phyloP scores from a whole-genome alignment of 2,329 filamentous ascomycete species.

The Colletotrichum tropicale region DNA sequence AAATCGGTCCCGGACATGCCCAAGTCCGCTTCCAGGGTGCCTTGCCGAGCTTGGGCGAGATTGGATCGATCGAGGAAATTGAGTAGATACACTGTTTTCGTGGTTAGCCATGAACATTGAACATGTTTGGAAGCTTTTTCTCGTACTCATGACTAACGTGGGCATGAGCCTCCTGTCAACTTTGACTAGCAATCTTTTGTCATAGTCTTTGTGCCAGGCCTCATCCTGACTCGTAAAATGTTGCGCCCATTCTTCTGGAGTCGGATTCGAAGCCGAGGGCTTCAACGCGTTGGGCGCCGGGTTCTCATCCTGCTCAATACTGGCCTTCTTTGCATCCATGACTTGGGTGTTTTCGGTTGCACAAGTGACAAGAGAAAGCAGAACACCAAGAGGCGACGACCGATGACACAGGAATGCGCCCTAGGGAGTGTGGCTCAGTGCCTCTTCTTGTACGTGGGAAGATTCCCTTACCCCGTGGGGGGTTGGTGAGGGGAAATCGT shows the following conservation, averaged over 20 bases:
- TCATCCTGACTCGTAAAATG: conserved; percentile 3
- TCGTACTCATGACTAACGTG: conserved; percentile 46
- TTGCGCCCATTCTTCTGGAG: conserved; percentile 11
- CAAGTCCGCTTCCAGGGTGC: conserved; percentile 57
- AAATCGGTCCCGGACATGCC: conserved; percentile 61
- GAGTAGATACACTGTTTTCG: conserved; percentile 37
- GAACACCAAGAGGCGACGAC: neutral
- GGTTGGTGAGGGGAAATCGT: conserved; percentile 1
- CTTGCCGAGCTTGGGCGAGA: conserved; percentile 58
- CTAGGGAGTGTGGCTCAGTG: neutral
- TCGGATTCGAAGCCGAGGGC: conserved; percentile 5
- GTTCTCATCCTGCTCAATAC: conserved; percentile 12
- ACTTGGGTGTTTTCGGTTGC: neutral
- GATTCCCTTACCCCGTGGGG: neutral
- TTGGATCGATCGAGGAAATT: conserved; percentile 61
- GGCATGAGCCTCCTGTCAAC: conserved; percentile 58
- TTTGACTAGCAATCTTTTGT: conserved; percentile 45
- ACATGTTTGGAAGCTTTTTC: conserved; percentile 23
- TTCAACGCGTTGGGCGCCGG: neutral
- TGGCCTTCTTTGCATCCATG: conserved; percentile 7
- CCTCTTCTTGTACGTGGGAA: neutral
- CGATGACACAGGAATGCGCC: neutral
- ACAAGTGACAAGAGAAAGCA: neutral
- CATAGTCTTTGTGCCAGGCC: conserved; percentile 9
- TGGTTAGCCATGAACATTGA: neutral